These are phyloP conservation scores for Russula abietina DNA, from an alignment of 768 basidiomycete species.

Conservation along the genomic window DNA sequence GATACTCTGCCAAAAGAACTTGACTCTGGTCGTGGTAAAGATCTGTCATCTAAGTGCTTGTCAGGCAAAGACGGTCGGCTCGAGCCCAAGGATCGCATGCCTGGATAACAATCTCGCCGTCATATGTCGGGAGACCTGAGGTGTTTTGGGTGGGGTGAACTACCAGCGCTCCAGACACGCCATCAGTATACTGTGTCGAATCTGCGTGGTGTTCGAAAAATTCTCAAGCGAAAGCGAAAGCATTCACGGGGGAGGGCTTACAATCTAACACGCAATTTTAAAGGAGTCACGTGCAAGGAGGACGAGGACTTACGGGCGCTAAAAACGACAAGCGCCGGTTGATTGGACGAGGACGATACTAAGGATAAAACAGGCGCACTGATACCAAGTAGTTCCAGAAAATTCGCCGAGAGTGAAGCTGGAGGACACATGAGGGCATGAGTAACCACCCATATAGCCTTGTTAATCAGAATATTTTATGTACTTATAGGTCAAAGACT, in stretches of 20 bases:
- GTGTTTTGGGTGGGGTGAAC: slow-evolving; percentile 39
- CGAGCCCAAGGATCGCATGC: not conserved
- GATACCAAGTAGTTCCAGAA: slow-evolving; percentile 47
- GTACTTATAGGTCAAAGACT: slow-evolving; percentile 37
- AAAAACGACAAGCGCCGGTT: not conserved
- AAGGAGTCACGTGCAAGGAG: not conserved
- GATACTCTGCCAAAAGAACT: slow-evolving; percentile 26
- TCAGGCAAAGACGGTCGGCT: not conserved
- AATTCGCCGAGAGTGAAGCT: slow-evolving; percentile 41
- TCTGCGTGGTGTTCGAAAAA: slow-evolving; percentile 9
- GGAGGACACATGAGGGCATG: slow-evolving; percentile 3
- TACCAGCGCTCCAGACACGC: slow-evolving; percentile 43
- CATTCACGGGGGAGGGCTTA: slow-evolving; percentile 11
- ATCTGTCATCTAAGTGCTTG: slow-evolving; percentile 34
- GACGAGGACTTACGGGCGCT: slow-evolving; percentile 28
- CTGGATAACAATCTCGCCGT: slow-evolving; percentile 35
- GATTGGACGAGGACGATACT: no score
- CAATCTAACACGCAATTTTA: slow-evolving; percentile 19
- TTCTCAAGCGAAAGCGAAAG: not conserved
- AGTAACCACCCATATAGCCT: not conserved
- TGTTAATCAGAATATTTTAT: slow-evolving; percentile 2
- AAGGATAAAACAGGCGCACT: slow-evolving; percentile 29
- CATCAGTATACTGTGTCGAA: slow-evolving; percentile 42
- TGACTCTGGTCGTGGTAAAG: slow-evolving; percentile 32
- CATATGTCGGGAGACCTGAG: slow-evolving; percentile 34